Conservation (phyloP, 176 grass and related monocot species). For the Otatea glauca region DNA sequence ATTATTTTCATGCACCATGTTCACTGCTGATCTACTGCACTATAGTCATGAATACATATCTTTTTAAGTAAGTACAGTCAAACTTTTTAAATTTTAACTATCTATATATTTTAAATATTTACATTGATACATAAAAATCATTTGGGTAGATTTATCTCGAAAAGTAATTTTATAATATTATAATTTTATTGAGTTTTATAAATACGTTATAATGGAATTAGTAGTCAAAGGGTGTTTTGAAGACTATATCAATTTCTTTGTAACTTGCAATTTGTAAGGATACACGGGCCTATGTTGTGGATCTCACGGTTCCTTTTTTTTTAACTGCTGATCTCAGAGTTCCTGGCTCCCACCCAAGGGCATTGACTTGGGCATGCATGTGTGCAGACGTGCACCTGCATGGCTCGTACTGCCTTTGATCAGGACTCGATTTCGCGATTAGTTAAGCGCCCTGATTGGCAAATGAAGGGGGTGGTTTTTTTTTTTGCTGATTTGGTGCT, state of each 20-base stretch:
- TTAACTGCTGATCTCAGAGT: not conserved
- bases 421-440: not conserved
- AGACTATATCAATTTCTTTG: too few relatives aligned
- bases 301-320: constrained; percentile 20
- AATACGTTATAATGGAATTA: too few relatives aligned
- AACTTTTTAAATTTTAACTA: too few relatives aligned
- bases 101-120: too few relatives aligned
- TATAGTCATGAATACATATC: too few relatives aligned
- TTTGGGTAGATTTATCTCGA: too few relatives aligned
- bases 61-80: too few relatives aligned
- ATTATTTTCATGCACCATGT: not conserved
- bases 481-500: constrained; percentile 30
- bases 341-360: constrained; percentile 12
- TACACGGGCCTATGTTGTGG: not conserved
- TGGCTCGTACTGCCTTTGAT: not conserved
- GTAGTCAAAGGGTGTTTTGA: too few relatives aligned
- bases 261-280: not conserved
- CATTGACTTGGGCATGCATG: constrained; percentile 45
- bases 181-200: too few relatives aligned
- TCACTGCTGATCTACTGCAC: not conserved
- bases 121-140: too few relatives aligned
- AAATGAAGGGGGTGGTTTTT: not conserved
- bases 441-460: not conserved
- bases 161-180: too few relatives aligned
- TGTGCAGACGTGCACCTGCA: constrained; percentile 40